A percentile compares a stretch with the other conserved stretches of the same genome.
Evolutionary conservation across 1,139 yeast species (phyloP).

Genomic region (Blastobotrys serpentis): DNA sequence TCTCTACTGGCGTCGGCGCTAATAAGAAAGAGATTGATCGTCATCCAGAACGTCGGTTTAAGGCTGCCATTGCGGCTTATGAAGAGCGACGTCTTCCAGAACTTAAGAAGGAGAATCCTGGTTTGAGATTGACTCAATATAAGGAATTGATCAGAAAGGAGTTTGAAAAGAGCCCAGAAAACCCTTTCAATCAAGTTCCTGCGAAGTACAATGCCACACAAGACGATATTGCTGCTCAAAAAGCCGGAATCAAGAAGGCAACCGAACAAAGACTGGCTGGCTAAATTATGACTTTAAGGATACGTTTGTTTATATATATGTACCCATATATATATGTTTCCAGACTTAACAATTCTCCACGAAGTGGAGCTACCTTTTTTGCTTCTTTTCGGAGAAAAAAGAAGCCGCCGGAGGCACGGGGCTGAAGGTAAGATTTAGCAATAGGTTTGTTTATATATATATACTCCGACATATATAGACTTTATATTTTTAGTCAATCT

Average conservation of each 20-base stretch:
- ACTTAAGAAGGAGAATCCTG: conserved; percentile 72
- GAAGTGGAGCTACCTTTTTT: not conserved
- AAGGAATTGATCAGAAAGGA: conserved; percentile 75
- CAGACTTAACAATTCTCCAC: too few species aligned
- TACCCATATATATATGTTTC: too few species aligned
- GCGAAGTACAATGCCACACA: conserved; percentile 60
- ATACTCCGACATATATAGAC: not conserved
- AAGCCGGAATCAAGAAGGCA: conserved; percentile 49
- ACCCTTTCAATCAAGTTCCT: conserved; percentile 81
- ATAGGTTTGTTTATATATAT: not conserved
- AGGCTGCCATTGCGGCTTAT: conserved; percentile 72
- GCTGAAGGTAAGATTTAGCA: not conserved
- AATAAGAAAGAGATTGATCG: conserved; percentile 67
- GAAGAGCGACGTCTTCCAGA: conserved; percentile 75
- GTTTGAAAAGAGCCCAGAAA: conserved; percentile 75
- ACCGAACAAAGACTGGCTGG: conserved; percentile 31
- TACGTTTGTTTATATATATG: not conserved
- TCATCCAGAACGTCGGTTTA: conserved; percentile 87
- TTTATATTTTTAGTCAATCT: conserved; percentile 57
- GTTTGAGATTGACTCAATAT: conserved; percentile 74
- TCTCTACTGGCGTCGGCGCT: conserved; percentile 38
- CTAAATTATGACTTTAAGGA: not conserved
- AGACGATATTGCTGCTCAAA: conserved; percentile 53
- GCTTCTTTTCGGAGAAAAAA: not conserved
- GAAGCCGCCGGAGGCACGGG: too few species aligned